Conservation (phyloP, 179 eudicot species). For the Camellia oleifera region DNA sequence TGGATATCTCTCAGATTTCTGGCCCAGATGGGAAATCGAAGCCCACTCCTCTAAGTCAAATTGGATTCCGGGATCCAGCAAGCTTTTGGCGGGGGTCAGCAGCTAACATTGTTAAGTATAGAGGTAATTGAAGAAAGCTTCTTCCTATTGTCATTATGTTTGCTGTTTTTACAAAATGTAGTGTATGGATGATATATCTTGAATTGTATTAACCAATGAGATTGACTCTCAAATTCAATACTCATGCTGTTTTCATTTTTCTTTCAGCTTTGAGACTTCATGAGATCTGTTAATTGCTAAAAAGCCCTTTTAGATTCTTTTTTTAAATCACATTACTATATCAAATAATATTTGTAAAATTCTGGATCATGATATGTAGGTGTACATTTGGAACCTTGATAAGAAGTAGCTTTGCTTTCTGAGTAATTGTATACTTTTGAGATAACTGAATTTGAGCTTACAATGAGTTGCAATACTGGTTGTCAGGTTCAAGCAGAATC, state of each 20-base stretch:
- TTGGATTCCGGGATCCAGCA: constrained; percentile 94
- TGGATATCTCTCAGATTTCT: constrained; percentile 86
- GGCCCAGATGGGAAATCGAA: constrained; percentile 70
- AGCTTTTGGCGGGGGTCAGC: constrained; percentile 90
- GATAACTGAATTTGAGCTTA: background rate
- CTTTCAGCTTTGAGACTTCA: background rate
- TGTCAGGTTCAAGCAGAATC: constrained; percentile 80
- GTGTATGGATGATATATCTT: background rate
- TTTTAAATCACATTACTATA: background rate
- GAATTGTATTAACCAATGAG: background rate
- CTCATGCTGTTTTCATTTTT: background rate
- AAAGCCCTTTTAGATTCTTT: background rate
- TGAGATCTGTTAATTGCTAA: background rate
- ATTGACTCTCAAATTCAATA: background rate
- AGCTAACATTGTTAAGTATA: constrained; percentile 78
- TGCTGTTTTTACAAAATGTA: background rate
- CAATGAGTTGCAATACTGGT: constrained; percentile 9
- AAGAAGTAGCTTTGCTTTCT: background rate
- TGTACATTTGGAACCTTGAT: constrained; percentile 6
- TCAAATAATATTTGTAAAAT: background rate
- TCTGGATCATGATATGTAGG: background rate
- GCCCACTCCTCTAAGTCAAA: constrained; percentile 91
- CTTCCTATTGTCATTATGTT: background rate
- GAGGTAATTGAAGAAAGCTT: constrained; percentile 47
- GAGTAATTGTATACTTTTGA: background rate